Evolutionary conservation across 176 grass and related monocot genomes (phyloP).

Genomic region (Oryza nivara): DNA sequence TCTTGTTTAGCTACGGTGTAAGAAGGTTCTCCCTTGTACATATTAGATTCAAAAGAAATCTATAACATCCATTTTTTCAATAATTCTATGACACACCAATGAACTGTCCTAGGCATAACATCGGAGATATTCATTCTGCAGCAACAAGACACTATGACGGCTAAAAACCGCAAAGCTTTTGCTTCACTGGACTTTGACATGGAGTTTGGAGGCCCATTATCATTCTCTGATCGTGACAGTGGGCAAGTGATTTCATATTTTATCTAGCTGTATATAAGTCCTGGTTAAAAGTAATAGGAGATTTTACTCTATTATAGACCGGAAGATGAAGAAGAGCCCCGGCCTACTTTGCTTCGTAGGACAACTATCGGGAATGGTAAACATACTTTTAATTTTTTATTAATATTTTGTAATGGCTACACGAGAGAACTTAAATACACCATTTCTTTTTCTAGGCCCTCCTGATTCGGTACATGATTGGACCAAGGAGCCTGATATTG

Average conservation of each 20-base stretch:
- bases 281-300: constrained; percentile 37
- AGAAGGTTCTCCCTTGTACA: background rate
- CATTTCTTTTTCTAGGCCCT: constrained; percentile 63
- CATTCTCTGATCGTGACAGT: constrained; percentile 71
- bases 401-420: constrained; percentile 5
- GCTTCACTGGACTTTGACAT: constrained; percentile 72
- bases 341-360: constrained; percentile 51
- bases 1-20: background rate
- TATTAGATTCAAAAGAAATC: background rate
- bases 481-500: constrained; percentile 82
- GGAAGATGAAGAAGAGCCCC: constrained; percentile 84
- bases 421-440: constrained; percentile 19
- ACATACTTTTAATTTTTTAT: constrained; percentile 15
- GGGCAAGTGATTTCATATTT: constrained; percentile 53
- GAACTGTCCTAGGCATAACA: constrained; percentile 4
- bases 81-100: background rate
- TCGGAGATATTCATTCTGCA: constrained; percentile 39
- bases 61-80: background rate
- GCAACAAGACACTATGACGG: constrained; percentile 79
- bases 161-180: constrained; percentile 66
- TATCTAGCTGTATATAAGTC: constrained; percentile 19
- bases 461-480: constrained; percentile 90
- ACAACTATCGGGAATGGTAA: constrained; percentile 88
- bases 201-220: constrained; percentile 57
- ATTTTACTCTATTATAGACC: constrained; percentile 58